A percentile compares a stretch with the other conserved stretches of the same genome.
These are phyloP conservation scores for Dryas octopetala DNA, from an alignment of 306 rosid species.

Conservation along the genomic window DNA sequence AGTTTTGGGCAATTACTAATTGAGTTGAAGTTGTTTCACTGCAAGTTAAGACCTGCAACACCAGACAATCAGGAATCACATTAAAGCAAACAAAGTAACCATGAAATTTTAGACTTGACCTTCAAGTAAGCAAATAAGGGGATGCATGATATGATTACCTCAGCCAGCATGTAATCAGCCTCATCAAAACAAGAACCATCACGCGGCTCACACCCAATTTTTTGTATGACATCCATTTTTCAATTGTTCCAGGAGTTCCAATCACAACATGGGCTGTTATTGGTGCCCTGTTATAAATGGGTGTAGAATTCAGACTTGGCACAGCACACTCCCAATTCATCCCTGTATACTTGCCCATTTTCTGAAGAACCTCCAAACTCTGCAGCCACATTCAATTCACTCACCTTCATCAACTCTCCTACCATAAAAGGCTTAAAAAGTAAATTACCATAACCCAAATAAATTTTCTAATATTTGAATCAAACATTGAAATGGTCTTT, in stretches of 20 bases:
- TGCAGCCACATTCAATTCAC: background rate
- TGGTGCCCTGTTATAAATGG: conserved; percentile 32
- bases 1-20: too few species aligned
- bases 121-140: too few species aligned
- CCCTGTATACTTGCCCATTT: conserved; percentile 64
- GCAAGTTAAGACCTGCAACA: too few species aligned
- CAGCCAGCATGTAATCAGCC: conserved; percentile 72
- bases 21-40: too few species aligned
- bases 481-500: too few species aligned
- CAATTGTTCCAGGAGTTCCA: conserved; percentile 69
- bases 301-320: conserved; percentile 8
- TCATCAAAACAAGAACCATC: conserved; percentile 75
- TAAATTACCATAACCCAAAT: too few species aligned
- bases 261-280: conserved; percentile 60
- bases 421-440: too few species aligned
- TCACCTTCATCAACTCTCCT: background rate
- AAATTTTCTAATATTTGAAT: too few species aligned
- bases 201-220: conserved; percentile 43
- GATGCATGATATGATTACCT: conserved; percentile 25
- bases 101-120: too few species aligned
- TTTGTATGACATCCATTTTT: conserved; percentile 44
- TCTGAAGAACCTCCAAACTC: conserved; percentile 57
- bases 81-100: too few species aligned
- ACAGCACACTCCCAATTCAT: conserved; percentile 59
- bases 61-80: background rate